A percentile compares a stretch with the other conserved stretches of the same genome.
phyloP scores from a whole-genome alignment of 2,329 filamentous ascomycete species.

The Phoma sp. region DNA sequence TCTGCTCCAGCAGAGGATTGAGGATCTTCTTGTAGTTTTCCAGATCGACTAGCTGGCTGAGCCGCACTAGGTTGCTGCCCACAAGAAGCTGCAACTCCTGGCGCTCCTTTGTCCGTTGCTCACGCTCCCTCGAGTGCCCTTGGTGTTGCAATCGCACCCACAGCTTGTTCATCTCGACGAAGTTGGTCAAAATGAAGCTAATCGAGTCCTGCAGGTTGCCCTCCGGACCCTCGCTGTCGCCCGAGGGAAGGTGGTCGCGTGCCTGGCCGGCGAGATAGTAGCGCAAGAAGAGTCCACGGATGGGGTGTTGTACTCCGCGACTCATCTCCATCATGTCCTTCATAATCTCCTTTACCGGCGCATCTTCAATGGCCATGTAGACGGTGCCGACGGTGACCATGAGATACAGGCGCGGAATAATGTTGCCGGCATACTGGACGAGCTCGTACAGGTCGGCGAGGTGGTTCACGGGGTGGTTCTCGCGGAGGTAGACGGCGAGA shows the following conservation, averaged over 20 bases:
- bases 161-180: conserved; percentile 99
- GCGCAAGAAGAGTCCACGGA: conserved; percentile 90
- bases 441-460: conserved; percentile 97
- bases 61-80: conserved; percentile 91
- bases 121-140: conserved; percentile 92
- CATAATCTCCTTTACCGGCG: conserved; percentile 99
- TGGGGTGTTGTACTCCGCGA: conserved; percentile 94
- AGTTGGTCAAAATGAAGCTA: conserved; percentile 97
- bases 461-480: conserved; percentile 97
- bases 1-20: conserved; percentile 89
- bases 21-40: conserved; percentile 95
- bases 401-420: conserved; percentile 92
- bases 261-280: conserved; percentile 98
- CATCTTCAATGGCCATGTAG: conserved; percentile 98
- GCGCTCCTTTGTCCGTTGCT: conserved; percentile 90
- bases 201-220: conserved; percentile 97
- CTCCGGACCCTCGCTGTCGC: conserved; percentile 86
- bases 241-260: conserved; percentile 82
- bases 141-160: conserved; percentile 98
- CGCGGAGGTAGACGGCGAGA: conserved; percentile 93
- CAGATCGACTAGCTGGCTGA: conserved; percentile 94
- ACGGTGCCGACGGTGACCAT: conserved; percentile 99
- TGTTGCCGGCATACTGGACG: conserved; percentile 97
- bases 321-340: conserved; percentile 99
- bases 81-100: conserved; percentile 95